phyloP scores from a whole-genome alignment of 352 stramenopile genomes.

The Blastocystis sp. region DNA sequence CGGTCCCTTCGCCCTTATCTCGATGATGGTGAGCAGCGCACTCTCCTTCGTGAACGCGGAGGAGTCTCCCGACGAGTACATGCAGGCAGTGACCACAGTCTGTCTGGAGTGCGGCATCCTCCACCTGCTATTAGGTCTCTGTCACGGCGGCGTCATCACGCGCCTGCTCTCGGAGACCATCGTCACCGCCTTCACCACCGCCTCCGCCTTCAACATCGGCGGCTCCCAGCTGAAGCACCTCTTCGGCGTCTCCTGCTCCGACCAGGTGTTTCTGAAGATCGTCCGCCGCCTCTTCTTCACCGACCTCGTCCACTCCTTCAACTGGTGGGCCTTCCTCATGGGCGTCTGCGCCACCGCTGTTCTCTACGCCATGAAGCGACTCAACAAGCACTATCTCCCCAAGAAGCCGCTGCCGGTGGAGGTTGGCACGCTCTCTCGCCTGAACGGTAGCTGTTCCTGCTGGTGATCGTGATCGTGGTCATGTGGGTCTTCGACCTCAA shows the following conservation, averaged over 20 bases:
- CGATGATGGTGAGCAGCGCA: slow-evolving; percentile 54
- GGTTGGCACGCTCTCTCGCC: neutral
- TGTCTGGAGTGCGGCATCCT: slow-evolving; percentile 57
- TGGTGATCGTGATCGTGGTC: slow-evolving; percentile 48
- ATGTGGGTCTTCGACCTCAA: slow-evolving; percentile 57
- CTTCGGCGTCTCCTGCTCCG: slow-evolving; percentile 49
- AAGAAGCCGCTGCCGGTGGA: slow-evolving; percentile 46
- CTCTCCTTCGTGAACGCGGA: slow-evolving; percentile 4
- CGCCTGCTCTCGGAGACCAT: slow-evolving; percentile 60
- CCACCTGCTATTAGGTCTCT: slow-evolving; percentile 58
- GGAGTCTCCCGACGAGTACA: neutral
- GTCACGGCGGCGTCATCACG: slow-evolving; percentile 58
- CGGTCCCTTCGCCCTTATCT: slow-evolving; percentile 59
- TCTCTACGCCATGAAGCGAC: slow-evolving; percentile 50
- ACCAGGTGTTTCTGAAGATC: slow-evolving; percentile 29
- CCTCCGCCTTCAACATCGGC: slow-evolving; percentile 60
- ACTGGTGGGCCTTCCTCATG: slow-evolving; percentile 55
- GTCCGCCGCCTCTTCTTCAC: slow-evolving; percentile 39
- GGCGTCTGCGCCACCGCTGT: slow-evolving; percentile 3
- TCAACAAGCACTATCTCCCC: slow-evolving; percentile 53
- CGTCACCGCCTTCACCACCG: slow-evolving; percentile 59
- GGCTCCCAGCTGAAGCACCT: slow-evolving; percentile 60
- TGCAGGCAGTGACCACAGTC: slow-evolving; percentile 5
- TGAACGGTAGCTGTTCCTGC: slow-evolving; percentile 58
- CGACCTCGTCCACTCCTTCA: slow-evolving; percentile 10